These are phyloP conservation scores for Porogramme epimiltina DNA, from an alignment of 1,284 basidiomycete genomes.

Conservation along the genomic window DNA sequence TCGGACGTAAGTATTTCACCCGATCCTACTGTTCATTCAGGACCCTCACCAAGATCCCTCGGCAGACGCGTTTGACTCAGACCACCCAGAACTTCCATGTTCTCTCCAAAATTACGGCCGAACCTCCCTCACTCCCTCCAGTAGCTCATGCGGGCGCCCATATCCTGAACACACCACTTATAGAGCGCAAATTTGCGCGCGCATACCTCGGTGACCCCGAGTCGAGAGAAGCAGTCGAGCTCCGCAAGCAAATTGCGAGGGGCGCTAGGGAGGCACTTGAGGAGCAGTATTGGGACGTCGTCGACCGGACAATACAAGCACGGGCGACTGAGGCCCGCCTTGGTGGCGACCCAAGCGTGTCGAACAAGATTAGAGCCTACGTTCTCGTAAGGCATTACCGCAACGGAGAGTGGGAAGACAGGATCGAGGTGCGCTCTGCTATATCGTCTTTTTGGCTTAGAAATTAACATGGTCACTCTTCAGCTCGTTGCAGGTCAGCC, in stretches of 20 bases:
- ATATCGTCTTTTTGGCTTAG: background rate
- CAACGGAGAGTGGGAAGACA: constrained; percentile 82
- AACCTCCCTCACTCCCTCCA: constrained; percentile 69
- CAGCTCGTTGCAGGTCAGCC: constrained; percentile 85
- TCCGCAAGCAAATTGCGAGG: constrained; percentile 71
- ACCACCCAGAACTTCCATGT: constrained; percentile 73
- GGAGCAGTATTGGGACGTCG: constrained; percentile 83
- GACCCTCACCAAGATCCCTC: background rate
- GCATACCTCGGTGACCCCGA: constrained; percentile 73
- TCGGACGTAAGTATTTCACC: constrained; percentile 49
- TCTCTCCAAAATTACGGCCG: constrained; percentile 69
- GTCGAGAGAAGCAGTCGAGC: constrained; percentile 59
- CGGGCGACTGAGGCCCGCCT: constrained; percentile 85
- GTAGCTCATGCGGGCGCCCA: constrained; percentile 77
- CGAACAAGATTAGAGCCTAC: constrained; percentile 90
- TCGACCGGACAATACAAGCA: constrained; percentile 85
- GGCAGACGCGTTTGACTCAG: constrained; percentile 52
- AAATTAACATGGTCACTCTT: background rate
- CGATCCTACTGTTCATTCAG: background rate
- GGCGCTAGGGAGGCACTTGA: constrained; percentile 79
- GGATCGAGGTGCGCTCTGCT: constrained; percentile 68
- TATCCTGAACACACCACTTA: constrained; percentile 72
- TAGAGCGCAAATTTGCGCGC: constrained; percentile 74
- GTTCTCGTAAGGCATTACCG: constrained; percentile 80
- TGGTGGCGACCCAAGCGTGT: constrained; percentile 89